Conservation (phyloP, 2,329 filamentous ascomycete species). For the Fusarium temperatum region DNA sequence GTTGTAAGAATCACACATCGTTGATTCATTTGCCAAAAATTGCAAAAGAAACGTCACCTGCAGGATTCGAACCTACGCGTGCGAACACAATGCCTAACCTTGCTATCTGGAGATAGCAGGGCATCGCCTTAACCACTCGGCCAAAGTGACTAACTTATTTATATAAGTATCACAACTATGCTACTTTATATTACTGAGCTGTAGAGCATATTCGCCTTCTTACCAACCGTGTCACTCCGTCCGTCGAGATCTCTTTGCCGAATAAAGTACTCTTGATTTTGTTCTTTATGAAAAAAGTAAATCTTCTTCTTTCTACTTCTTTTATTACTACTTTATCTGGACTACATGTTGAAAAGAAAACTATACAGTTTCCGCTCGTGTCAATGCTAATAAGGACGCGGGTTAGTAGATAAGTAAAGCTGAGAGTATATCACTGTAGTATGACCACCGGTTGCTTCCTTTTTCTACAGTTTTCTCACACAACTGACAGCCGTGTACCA, state of each 20-base stretch:
- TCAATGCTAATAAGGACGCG: no score
- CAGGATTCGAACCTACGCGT: slow-evolving; percentile 33
- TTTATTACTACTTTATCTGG: background rate
- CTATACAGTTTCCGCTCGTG: background rate
- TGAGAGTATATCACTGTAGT: background rate
- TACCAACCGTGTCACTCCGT: no score
- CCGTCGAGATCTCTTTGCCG: background rate
- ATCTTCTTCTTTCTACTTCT: background rate
- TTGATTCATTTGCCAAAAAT: rapidly evolving
- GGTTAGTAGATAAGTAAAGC: background rate
- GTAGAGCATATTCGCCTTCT: rapidly evolving
- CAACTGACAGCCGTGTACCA: background rate
- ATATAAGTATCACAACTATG: rapidly evolving
- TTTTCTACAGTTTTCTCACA: background rate
- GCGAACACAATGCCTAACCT: slow-evolving; percentile 27
- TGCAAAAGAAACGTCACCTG: slow-evolving; percentile 18
- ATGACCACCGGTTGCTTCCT: no score
- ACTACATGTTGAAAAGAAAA: background rate
- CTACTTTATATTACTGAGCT: rapidly evolving
- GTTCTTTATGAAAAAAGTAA: rapidly evolving
- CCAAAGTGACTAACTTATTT: slow-evolving; percentile 1
- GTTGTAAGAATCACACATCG: no score
- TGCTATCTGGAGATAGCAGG: slow-evolving; percentile 27
- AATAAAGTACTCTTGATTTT: background rate
- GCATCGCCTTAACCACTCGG: slow-evolving; percentile 33